Percentiles rank a stretch among this genome's conserved stretches.
Conservation (phyloP, 169 alveolate species). For the Besnoitia besnoiti region DNA sequence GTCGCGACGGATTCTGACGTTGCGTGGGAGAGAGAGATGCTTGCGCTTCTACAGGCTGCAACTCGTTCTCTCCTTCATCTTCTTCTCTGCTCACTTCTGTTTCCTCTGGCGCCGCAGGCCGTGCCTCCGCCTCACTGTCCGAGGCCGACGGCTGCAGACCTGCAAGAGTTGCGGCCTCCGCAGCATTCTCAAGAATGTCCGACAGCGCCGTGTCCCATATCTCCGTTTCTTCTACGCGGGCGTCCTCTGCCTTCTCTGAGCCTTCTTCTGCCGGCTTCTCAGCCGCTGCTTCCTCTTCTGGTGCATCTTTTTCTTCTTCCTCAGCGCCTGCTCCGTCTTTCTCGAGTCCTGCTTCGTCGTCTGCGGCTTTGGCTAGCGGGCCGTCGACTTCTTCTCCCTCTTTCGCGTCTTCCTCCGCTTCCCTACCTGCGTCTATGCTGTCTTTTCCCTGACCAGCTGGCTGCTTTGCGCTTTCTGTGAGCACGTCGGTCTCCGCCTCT, state of each 20-base stretch:
- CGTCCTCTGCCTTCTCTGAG: too few relatives aligned
- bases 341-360: neutral
- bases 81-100: neutral
- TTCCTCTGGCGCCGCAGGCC: neutral
- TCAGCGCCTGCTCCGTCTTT: neutral
- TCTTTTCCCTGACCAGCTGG: neutral
- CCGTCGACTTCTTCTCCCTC: neutral
- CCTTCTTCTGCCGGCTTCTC: neutral
- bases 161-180: too few relatives aligned
- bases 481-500: neutral
- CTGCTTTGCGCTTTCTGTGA: neutral
- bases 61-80: neutral
- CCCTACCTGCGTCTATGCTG: neutral
- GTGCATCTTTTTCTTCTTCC: neutral
- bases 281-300: neutral
- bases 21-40: neutral
- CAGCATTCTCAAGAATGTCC: too few relatives aligned
- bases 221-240: too few relatives aligned
- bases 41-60: too few relatives aligned
- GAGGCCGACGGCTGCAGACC: too few relatives aligned
- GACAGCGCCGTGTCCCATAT: too few relatives aligned
- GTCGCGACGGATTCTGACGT: neutral
- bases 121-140: too few relatives aligned
- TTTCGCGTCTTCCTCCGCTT: constrained; percentile 1
- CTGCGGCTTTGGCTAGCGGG: neutral